phyloP scores from a whole-genome alignment of 2,329 filamentous ascomycete genomes.

The Daldinia sp. region DNA sequence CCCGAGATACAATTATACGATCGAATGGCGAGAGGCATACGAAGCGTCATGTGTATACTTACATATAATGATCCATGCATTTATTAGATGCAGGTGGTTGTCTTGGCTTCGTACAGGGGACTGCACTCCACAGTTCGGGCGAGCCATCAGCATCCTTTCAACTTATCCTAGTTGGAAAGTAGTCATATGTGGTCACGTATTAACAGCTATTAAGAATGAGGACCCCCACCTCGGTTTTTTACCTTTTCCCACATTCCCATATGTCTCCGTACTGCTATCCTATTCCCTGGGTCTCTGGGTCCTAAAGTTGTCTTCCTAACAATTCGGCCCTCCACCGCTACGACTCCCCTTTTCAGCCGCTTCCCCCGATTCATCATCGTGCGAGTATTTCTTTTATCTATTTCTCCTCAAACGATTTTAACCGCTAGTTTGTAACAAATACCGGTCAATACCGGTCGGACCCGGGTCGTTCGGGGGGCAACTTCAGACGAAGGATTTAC shows the following conservation, averaged over 20 bases:
- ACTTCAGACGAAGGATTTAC: slow-evolving; percentile 13
- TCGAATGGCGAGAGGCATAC: neutral
- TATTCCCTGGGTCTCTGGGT: slow-evolving; percentile 26
- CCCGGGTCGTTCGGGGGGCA: slow-evolving; percentile 12
- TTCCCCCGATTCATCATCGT: slow-evolving; percentile 28
- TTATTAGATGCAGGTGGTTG: slow-evolving; percentile 34
- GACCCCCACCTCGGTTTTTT: slow-evolving; percentile 33
- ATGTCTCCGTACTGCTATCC: slow-evolving; percentile 24
- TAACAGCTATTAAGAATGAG: slow-evolving; percentile 4
- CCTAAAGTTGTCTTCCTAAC: slow-evolving; percentile 25
- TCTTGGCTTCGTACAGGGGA: slow-evolving; percentile 29
- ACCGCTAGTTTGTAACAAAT: slow-evolving; percentile 16
- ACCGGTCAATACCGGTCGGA: slow-evolving; percentile 13
- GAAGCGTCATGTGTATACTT: slow-evolving; percentile 19
- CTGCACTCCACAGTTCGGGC: slow-evolving; percentile 31
- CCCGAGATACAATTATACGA: slow-evolving; percentile 1
- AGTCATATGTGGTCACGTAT: neutral
- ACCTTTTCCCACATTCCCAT: slow-evolving; percentile 34
- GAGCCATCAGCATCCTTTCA: slow-evolving; percentile 23
- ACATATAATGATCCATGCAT: slow-evolving; percentile 30
- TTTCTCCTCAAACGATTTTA: slow-evolving; percentile 30
- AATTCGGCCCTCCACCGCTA: slow-evolving; percentile 21
- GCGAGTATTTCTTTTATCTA: slow-evolving; percentile 5
- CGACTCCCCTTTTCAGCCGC: slow-evolving; percentile 34
- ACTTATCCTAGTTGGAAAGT: slow-evolving; percentile 6